Conservation (phyloP, 495 filamentous ascomycete species). For the Terfezia claveryi region DNA sequence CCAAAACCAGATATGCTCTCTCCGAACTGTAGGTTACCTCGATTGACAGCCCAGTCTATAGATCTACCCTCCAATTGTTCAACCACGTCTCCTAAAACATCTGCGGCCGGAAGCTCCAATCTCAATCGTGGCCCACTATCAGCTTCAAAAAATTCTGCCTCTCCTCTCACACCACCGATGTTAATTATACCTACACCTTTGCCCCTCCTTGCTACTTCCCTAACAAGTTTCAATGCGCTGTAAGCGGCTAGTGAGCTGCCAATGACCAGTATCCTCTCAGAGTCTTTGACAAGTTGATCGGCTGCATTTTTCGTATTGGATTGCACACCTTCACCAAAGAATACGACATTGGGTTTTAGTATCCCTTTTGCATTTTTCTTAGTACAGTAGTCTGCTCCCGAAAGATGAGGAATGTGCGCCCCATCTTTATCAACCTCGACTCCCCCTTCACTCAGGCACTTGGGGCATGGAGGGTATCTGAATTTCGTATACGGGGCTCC, state of each 20-base stretch:
- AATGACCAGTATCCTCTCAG: constrained; percentile 51
- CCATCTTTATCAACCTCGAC: constrained; percentile 64
- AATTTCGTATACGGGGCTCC: constrained; percentile 72
- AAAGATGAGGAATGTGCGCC: constrained; percentile 23
- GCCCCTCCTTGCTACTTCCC: constrained; percentile 53
- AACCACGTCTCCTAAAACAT: constrained; percentile 14
- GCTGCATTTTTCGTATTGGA: constrained; percentile 45
- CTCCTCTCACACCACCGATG: constrained; percentile 61
- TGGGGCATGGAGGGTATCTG: constrained; percentile 73
- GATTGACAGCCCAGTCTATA: background rate
- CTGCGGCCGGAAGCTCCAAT: constrained; percentile 8
- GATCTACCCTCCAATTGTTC: constrained; percentile 1
- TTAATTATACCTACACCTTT: constrained; percentile 76
- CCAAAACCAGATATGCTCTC: too few species aligned
- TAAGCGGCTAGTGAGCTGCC: constrained; percentile 86
- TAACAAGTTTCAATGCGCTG: constrained; percentile 77
- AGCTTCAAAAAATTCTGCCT: constrained; percentile 39
- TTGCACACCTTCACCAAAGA: constrained; percentile 85
- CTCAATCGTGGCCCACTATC: constrained; percentile 9
- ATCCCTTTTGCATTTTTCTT: constrained; percentile 19
- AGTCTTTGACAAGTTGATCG: constrained; percentile 54
- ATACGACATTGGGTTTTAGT: constrained; percentile 73
- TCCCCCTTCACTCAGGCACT: constrained; percentile 41
- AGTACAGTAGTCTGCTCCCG: background rate
- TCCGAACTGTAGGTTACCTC: too few species aligned